Conservation (phyloP, 2,329 filamentous ascomycete species). For the Fusarium sp. region DNA sequence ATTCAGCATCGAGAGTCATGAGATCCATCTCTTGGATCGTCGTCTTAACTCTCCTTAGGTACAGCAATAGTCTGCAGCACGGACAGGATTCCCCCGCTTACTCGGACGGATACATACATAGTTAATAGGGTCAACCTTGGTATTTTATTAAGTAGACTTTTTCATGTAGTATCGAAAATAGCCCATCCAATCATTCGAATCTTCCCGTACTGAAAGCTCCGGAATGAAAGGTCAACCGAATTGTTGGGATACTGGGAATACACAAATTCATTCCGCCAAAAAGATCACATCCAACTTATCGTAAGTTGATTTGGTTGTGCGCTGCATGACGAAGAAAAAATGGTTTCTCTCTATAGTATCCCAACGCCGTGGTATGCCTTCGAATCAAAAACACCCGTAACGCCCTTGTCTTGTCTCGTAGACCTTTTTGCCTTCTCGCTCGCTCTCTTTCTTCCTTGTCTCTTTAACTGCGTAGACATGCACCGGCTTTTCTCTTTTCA, state of each 20-base stretch:
- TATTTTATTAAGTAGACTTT: conserved; percentile 1
- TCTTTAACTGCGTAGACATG: conserved; percentile 9
- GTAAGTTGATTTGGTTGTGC: conserved; percentile 20
- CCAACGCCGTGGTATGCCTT: conserved; percentile 44
- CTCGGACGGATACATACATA: neutral
- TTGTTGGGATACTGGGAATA: conserved; percentile 19
- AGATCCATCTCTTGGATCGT: conserved; percentile 11
- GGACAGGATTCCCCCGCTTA: neutral
- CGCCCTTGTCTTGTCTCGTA: conserved; percentile 36
- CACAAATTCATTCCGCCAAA: conserved; percentile 26
- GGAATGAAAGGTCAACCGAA: conserved; percentile 10
- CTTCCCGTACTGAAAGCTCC: conserved; percentile 6
- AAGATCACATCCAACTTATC: conserved; percentile 20
- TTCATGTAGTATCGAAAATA: neutral
- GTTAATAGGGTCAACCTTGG: neutral
- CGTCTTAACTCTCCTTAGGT: neutral
- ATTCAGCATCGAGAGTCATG: neutral
- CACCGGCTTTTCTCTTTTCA: conserved; percentile 19
- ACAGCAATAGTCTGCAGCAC: neutral
- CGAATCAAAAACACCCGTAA: conserved; percentile 43
- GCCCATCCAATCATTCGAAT: conserved; percentile 15
- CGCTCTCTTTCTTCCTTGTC: neutral
- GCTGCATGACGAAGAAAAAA: conserved; percentile 38
- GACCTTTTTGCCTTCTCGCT: conserved; percentile 19
- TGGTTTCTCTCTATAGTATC: conserved; percentile 38